phyloP scores from a whole-genome alignment of 768 basidiomycete species.

The Mycena alexandri region DNA sequence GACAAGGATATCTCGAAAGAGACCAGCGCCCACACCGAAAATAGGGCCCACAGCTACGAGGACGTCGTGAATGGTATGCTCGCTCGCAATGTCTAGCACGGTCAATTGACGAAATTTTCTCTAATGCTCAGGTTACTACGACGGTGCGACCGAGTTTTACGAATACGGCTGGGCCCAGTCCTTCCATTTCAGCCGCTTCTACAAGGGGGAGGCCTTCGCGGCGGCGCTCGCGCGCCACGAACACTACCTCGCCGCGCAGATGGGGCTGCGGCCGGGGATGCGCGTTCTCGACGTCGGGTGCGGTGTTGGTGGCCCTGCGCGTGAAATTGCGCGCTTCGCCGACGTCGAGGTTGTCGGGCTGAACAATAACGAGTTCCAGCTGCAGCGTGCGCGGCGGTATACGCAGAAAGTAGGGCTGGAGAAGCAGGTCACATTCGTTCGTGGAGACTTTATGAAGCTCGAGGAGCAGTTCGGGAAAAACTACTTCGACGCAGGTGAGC shows the following conservation, averaged over 20 bases:
- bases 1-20: conserved; percentile 84
- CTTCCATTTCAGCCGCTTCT: conserved; percentile 98
- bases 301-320: conserved; percentile 96
- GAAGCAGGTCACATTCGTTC: conserved; percentile 83
- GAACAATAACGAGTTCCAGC: conserved; percentile 98
- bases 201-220: conserved; percentile 86
- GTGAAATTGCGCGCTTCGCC: conserved; percentile 93
- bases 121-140: conserved; percentile 83
- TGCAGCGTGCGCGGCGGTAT: conserved; percentile 87
- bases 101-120: background rate
- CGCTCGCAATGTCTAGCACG: conserved; percentile 36
- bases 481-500: conserved; percentile 92
- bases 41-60: conserved; percentile 85
- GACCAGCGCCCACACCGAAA: conserved; percentile 70
- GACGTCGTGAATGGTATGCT: conserved; percentile 88
- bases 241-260: conserved; percentile 93
- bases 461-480: conserved; percentile 91
- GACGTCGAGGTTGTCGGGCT: conserved; percentile 88
- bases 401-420: conserved; percentile 82
- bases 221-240: conserved; percentile 92
- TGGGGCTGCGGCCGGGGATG: conserved; percentile 90
- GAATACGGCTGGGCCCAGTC: conserved; percentile 94
- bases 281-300: conserved; percentile 98
- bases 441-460: conserved; percentile 98
- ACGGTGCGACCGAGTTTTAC: conserved; percentile 95